phyloP scores from a whole-genome alignment of 805 yeast genomes.

The Starmerella ratchasimensis region DNA sequence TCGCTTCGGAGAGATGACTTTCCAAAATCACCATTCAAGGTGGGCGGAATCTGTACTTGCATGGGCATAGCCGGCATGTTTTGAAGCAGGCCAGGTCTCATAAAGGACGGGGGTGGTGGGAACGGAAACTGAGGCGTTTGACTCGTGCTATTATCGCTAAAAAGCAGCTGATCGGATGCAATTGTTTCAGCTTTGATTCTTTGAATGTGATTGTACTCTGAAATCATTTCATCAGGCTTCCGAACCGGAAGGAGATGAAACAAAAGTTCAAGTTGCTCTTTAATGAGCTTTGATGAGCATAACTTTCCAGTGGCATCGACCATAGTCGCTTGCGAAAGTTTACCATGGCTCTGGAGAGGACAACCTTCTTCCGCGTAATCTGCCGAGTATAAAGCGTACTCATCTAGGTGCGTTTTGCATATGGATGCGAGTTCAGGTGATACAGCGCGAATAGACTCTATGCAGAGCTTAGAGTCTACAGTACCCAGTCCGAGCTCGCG shows the following conservation, averaged over 20 bases:
- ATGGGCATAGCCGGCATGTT: constrained; percentile 8
- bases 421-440: constrained; percentile 29
- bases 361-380: constrained; percentile 29
- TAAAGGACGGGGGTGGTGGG: constrained; percentile 5
- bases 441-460: constrained; percentile 24
- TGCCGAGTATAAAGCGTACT: constrained; percentile 30
- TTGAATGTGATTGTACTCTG: constrained; percentile 2
- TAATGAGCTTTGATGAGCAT: constrained; percentile 3
- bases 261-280: constrained; percentile 13
- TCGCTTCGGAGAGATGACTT: constrained; percentile 1
- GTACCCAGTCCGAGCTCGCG: constrained; percentile 23
- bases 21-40: not conserved
- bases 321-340: constrained; percentile 15
- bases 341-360: constrained; percentile 32
- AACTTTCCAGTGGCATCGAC: constrained; percentile 13
- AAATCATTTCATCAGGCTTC: constrained; percentile 10
- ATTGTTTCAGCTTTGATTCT: not conserved
- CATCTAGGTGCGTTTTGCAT: constrained; percentile 20
- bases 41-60: constrained; percentile 5
- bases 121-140: not conserved
- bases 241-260: constrained; percentile 14
- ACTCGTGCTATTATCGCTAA: not conserved
- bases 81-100: not conserved
- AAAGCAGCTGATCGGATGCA: not conserved
- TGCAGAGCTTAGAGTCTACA: constrained; percentile 25